Percentiles rank a stretch among this genome's conserved stretches.
Conservation (phyloP, 805 yeast genomes). For the Metschnikowia colocasiae region DNA sequence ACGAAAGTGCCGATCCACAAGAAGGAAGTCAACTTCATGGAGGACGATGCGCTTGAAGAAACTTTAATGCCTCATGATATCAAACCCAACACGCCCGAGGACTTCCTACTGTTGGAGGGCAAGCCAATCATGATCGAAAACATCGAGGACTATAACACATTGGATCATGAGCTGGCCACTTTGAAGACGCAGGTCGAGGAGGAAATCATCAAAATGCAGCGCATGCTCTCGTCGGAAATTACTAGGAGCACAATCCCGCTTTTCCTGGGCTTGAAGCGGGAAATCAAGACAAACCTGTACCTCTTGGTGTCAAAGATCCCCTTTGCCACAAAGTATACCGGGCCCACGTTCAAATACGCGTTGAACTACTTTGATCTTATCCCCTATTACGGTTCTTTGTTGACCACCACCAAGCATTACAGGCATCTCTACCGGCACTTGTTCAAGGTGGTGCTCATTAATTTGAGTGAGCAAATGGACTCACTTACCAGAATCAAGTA, state of each 20-base stretch:
- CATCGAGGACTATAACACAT: conserved; percentile 27
- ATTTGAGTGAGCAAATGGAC: conserved; percentile 37
- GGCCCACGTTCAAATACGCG: conserved; percentile 25
- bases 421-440: conserved; percentile 30
- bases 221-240: conserved; percentile 17
- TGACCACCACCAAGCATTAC: conserved; percentile 22
- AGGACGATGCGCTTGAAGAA: conserved; percentile 19
- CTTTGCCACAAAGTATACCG: conserved; percentile 14
- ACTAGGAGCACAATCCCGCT: conserved; percentile 27
- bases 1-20: conserved; percentile 31
- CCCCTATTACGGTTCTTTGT: conserved; percentile 32
- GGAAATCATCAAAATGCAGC: conserved; percentile 30
- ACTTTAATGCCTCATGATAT: conserved; percentile 16
- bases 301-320: conserved; percentile 18
- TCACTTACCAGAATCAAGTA: conserved; percentile 36
- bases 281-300: conserved; percentile 29
- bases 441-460: conserved; percentile 34
- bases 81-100: conserved; percentile 15
- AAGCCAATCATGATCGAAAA: conserved; percentile 26
- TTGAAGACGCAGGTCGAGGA: conserved; percentile 22
- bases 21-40: conserved; percentile 35
- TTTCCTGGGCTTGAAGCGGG: conserved; percentile 12
- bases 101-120: conserved; percentile 15
- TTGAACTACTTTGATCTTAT: conserved; percentile 32
- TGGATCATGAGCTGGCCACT: conserved; percentile 16